Percentiles rank a stretch among this genome's conserved stretches.
Conservation (phyloP, 176 grass and related monocot genomes). For the Cenchrus americanus region DNA sequence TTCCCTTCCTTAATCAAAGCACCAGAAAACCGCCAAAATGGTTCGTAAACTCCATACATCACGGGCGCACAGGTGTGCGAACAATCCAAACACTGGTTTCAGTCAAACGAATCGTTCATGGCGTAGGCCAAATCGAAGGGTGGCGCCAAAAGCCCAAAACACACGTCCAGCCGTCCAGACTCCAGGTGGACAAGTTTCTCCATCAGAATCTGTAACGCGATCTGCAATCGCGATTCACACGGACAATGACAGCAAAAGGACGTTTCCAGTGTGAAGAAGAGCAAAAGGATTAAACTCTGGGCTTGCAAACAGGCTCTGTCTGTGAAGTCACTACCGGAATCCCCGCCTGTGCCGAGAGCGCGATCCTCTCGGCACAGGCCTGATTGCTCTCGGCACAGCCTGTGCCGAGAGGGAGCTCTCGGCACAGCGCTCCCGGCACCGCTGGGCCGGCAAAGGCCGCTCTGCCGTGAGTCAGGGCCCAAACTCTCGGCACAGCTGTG, state of each 20-base stretch:
- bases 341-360: too few species aligned
- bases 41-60: background rate
- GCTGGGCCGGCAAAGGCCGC: too few species aligned
- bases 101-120: background rate
- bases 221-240: background rate
- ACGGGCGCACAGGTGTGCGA: background rate
- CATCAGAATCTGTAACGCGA: background rate
- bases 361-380: too few species aligned
- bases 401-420: too few species aligned
- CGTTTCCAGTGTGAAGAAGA: background rate
- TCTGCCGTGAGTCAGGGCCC: too few species aligned
- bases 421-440: too few species aligned
- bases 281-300: background rate
- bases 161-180: too few species aligned
- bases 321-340: too few species aligned
- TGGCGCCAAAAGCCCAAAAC: background rate
- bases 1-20: background rate
- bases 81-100: background rate
- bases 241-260: background rate
- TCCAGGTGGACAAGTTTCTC: background rate
- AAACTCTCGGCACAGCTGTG: too few species aligned
- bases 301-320: background rate
- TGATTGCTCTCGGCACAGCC: too few species aligned
- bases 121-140: slow-evolving; percentile 8
- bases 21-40: background rate